Base-by-base conservation (phyloP, 345 rosid genomes). In the Brassica carinata region DNA sequence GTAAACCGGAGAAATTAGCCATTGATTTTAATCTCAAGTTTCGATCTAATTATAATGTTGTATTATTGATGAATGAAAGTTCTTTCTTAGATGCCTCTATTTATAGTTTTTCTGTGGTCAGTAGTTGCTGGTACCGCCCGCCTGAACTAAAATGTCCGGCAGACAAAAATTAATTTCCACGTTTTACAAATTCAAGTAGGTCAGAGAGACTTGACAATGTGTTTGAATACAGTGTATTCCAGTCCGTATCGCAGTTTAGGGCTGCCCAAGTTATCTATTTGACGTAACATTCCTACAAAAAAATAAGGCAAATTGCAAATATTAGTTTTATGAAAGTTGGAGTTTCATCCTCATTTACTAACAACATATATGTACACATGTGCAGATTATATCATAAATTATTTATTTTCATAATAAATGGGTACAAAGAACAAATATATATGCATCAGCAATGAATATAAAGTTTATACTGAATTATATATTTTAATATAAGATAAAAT, bases 91-190 rank as follows among this genome's bases (percentile, higher is more conserved):
- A 5, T 1, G 4, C 63, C 69, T 77, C 75, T 77, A 69, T 70
- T 77, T 77, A 70, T 77, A 55, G 48, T 55, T 71, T 71, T 71
- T 40, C 48, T 40, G 48, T 43, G 3, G 48, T 40, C 15, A 40
- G 5, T 67, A 40, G 5, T 67, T 38, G 8, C 48, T 40, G 48
- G 48, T 40, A 45, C 53, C 8, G 38, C 43, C 33, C 33, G 33
- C 43, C 11, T 38, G 43, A 38, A 38, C 10, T 45, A 11, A 13
- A 45, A 0, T 45, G 53, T 45, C n/a, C 5, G n/a, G 53, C 53
- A 45, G 0, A 3, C 13, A 45, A 45, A 43, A 3, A 8, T 45
- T 45, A 11, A 11, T 45, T 11, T 45, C 53, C 53, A 45, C n/a
- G n/a, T 13, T 3, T 3, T 45, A 48, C 5, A 48, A 48, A 48